A percentile compares a stretch with the other conserved stretches of the same genome.
These are phyloP conservation scores for Schoenoplectus tabernaemontani DNA, from an alignment of 202 grass and related monocot genomes.

Conservation along the genomic window DNA sequence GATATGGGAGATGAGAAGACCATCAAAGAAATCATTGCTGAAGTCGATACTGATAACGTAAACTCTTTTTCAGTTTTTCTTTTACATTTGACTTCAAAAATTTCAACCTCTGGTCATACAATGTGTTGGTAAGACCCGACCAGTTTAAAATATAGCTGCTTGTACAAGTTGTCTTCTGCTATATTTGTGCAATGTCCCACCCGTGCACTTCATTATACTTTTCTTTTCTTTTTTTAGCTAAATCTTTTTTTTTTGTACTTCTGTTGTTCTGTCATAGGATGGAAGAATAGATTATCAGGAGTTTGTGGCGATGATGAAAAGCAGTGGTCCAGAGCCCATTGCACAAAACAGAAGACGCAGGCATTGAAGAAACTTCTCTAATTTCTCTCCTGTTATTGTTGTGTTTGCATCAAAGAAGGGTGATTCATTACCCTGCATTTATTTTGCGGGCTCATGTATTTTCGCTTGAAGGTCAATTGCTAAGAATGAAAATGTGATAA, in stretches of 20 bases:
- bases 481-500: neutral
- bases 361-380: conserved; percentile 24
- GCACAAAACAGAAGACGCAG: conserved; percentile 47
- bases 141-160: neutral
- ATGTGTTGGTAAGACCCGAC: neutral
- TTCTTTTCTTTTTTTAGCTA: neutral
- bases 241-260: neutral
- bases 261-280: conserved; percentile 46
- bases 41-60: conserved; percentile 92
- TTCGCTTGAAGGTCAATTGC: neutral
- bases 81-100: neutral
- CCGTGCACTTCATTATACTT: neutral
- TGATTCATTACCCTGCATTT: conserved; percentile 9
- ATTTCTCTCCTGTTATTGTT: neutral
- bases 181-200: neutral
- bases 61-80: conserved; percentile 24
- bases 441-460: neutral
- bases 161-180: neutral
- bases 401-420: conserved; percentile 11
- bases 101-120: neutral
- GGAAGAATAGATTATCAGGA: conserved; percentile 98
- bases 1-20: conserved; percentile 97
- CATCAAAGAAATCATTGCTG: conserved; percentile 95
- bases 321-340: conserved; percentile 52
- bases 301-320: conserved; percentile 95